phyloP scores from a whole-genome alignment of 352 stramenopile genomes.

The Globisporangium irregulare region DNA sequence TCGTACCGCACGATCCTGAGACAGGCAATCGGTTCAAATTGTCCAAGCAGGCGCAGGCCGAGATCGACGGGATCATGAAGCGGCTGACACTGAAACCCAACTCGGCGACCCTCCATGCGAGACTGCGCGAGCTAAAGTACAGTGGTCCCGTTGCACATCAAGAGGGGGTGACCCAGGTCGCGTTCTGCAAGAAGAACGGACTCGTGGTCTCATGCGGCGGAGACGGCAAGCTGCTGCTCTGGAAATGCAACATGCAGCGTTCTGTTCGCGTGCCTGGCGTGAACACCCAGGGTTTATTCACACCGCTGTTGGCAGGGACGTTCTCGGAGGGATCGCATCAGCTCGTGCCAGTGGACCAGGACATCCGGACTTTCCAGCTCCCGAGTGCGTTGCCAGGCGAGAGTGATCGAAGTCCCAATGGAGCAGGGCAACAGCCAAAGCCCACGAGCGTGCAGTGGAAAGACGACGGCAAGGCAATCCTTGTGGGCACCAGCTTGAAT shows the following conservation, averaged over 20 bases:
- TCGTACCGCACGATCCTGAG: conserved; percentile 59
- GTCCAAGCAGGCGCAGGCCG: conserved; percentile 42
- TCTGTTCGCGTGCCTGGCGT: conserved; percentile 55
- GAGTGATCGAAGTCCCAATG: background rate
- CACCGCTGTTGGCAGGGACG: conserved; percentile 34
- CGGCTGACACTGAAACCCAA: conserved; percentile 47
- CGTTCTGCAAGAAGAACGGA: conserved; percentile 55
- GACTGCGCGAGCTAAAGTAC: conserved; percentile 52
- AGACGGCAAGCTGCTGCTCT: conserved; percentile 51
- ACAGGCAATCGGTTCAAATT: conserved; percentile 70
- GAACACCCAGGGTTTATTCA: conserved; percentile 56
- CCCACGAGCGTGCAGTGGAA: conserved; percentile 58
- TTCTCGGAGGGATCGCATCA: conserved; percentile 51
- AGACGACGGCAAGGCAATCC: conserved; percentile 43
- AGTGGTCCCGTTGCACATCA: conserved; percentile 46
- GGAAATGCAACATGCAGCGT: conserved; percentile 50
- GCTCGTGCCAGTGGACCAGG: conserved; percentile 31
- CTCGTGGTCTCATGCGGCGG: conserved; percentile 48
- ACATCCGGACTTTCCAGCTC: conserved; percentile 35
- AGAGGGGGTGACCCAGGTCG: conserved; percentile 39
- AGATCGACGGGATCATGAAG: conserved; percentile 57
- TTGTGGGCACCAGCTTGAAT: conserved; percentile 57
- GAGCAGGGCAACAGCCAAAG: conserved; percentile 22
- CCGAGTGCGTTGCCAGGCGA: conserved; percentile 36
- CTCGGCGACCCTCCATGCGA: conserved; percentile 32